Percentiles rank a stretch among this genome's conserved stretches.
Evolutionary conservation across 1,284 basidiomycete genomes (phyloP).

Genomic region (Retiboletus flavoniger): DNA sequence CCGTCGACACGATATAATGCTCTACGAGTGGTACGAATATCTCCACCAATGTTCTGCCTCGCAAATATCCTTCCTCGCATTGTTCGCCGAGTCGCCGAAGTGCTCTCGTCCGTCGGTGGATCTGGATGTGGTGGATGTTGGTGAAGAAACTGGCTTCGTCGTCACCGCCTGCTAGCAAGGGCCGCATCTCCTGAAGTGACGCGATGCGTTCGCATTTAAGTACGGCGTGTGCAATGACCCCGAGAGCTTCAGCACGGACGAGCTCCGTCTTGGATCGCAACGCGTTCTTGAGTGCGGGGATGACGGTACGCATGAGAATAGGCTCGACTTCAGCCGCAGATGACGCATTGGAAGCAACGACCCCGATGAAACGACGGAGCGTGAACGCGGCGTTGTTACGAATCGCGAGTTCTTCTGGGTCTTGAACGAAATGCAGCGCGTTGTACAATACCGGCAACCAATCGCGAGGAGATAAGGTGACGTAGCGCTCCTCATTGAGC

Average conservation of each 20-base stretch:
- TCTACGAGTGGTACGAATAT: slow-evolving; percentile 89
- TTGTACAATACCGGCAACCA: slow-evolving; percentile 90
- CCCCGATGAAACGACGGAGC: slow-evolving; percentile 77
- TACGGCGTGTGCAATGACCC: slow-evolving; percentile 79
- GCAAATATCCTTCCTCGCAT: slow-evolving; percentile 65
- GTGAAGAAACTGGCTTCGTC: slow-evolving; percentile 97
- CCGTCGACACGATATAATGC: slow-evolving; percentile 73
- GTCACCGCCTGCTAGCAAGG: slow-evolving; percentile 83
- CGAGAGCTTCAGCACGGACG: slow-evolving; percentile 85
- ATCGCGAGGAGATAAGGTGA: slow-evolving; percentile 51
- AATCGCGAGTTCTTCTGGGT: slow-evolving; percentile 86
- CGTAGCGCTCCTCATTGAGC: slow-evolving; percentile 67
- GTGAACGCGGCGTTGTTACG: slow-evolving; percentile 79
- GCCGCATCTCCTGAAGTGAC: slow-evolving; percentile 74
- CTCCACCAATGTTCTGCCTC: slow-evolving; percentile 75
- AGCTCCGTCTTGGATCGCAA: slow-evolving; percentile 82
- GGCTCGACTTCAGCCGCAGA: slow-evolving; percentile 38
- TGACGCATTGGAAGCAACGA: slow-evolving; percentile 33
- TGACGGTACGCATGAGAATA: slow-evolving; percentile 66
- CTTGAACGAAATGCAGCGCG: slow-evolving; percentile 84
- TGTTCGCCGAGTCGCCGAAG: slow-evolving; percentile 83
- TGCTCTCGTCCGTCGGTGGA: slow-evolving; percentile 88
- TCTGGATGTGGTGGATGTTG: slow-evolving; percentile 94
- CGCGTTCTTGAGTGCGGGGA: slow-evolving; percentile 81
- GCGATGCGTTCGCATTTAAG: slow-evolving; percentile 60